phyloP scores from a whole-genome alignment of 768 basidiomycete species.

The Daedalea quercina region DNA sequence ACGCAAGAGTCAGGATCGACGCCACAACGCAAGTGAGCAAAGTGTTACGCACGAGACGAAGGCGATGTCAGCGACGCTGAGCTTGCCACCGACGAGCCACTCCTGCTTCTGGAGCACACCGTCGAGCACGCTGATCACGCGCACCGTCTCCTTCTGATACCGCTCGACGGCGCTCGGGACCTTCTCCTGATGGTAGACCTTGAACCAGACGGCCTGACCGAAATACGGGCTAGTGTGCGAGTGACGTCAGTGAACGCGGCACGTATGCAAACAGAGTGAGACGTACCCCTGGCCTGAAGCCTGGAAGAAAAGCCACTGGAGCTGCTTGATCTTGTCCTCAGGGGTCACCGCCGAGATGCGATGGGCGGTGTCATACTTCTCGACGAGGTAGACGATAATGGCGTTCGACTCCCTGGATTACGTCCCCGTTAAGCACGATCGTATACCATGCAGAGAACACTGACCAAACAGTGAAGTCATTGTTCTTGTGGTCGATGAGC shows the following conservation, averaged over 20 bases:
- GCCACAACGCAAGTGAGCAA: not conserved
- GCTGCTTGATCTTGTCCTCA: constrained; percentile 12
- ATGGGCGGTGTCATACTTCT: constrained; percentile 38
- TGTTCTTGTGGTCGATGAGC: constrained; percentile 26
- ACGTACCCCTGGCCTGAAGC: constrained; percentile 23
- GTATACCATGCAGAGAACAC: not conserved
- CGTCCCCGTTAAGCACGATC: not conserved
- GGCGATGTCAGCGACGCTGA: constrained; percentile 20
- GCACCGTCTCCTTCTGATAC: constrained; percentile 22
- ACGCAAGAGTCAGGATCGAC: not conserved
- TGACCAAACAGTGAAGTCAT: constrained; percentile 26
- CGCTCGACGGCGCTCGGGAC: constrained; percentile 23
- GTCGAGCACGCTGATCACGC: constrained; percentile 23
- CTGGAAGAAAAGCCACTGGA: constrained; percentile 42
- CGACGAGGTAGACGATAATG: constrained; percentile 37
- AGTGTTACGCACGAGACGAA: constrained; percentile 13
- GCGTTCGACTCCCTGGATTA: constrained; percentile 27
- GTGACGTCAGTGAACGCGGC: not conserved
- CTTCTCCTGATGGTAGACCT: constrained; percentile 20
- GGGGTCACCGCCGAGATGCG: constrained; percentile 18
- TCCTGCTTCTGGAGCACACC: constrained; percentile 22
- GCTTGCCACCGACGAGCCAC: constrained; percentile 22
- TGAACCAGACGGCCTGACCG: constrained; percentile 23
- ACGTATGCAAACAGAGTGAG: not conserved
- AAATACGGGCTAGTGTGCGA: constrained; percentile 17